Conservation (phyloP, 108 stramenopile species). For the Phaeodactylum tricornutum region DNA sequence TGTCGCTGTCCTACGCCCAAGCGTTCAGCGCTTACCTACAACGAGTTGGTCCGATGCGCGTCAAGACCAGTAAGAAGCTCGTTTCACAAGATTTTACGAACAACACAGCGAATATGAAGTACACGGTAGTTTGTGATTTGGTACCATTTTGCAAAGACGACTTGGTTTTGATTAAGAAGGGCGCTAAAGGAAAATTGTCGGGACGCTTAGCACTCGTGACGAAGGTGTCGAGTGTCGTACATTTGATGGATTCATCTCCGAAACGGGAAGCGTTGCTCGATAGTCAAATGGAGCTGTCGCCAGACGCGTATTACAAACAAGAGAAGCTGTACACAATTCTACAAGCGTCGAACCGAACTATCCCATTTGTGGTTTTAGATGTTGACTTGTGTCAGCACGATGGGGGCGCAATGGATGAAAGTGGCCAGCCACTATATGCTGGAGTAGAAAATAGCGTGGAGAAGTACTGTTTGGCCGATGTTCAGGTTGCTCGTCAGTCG, state of each 20-base stretch:
- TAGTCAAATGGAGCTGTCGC: conserved; percentile 27
- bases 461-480: conserved; percentile 87
- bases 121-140: conserved; percentile 90
- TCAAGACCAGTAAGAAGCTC: conserved; percentile 83
- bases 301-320: conserved; percentile 63
- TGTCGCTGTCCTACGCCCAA: conserved; percentile 61
- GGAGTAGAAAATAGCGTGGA: conserved; percentile 24
- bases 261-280: conserved; percentile 4
- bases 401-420: conserved; percentile 13
- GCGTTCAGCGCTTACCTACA: conserved; percentile 81
- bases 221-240: conserved; percentile 52
- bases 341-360: conserved; percentile 55
- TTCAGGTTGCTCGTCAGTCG: conserved; percentile 80
- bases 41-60: conserved; percentile 72
- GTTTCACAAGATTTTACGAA: conserved; percentile 85
- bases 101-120: conserved; percentile 89
- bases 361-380: conserved; percentile 88
- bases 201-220: conserved; percentile 65
- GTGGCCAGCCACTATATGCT: conserved; percentile 18
- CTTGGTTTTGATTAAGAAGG: conserved; percentile 76
- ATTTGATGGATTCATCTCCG: conserved; percentile 66
- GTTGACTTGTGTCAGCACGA: conserved; percentile 57
- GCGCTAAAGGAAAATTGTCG: conserved; percentile 46
- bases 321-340: conserved; percentile 61
- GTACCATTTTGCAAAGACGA: conserved; percentile 97